Base-by-base conservation (phyloP, 768 basidiomycete genomes). In the Hygrocybe punicea region DNA sequence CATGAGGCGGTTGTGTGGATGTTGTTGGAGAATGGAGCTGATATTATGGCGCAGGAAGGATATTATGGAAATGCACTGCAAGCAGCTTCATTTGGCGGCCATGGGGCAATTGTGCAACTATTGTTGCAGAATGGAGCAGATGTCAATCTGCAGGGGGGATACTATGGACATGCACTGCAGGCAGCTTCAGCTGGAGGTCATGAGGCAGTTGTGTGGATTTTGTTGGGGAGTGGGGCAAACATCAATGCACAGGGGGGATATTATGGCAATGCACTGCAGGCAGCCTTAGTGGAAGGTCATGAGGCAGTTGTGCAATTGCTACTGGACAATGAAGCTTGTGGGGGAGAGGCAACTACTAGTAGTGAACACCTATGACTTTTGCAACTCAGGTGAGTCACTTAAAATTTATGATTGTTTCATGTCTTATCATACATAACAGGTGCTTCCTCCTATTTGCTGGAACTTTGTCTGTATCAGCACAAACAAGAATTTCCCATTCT, bases 1-100 rank as follows among this genome's bases (percentile, higher is more conserved):
- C 25, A 34, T 35, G 49, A 35, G 2, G 49, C 49, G 7, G 19
- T 34, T n/a, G 49, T 50, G 3, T 9, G 16, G 24, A 3, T 50
- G 14, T 24, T 50, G 16, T 24, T 50, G 2, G 24, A 24, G 6
- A 29, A 50, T 21, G 49, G 49, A 16, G 49, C 24, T 6, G 49
- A 78, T 82, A 64, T 79, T 80, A 13, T 33, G 29, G 49, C 24
- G 13, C 25, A 50, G 24, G 49, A n/a, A 8, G 49, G 49, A 35
- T 5, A 33, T 6, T 34, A 50, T 50, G 49, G 49, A 2, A 50
- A 35, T 50, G 49, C 49, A 4, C 49, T 50, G 25, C 49, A 50
- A 21, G 25, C 24, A 5, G 49, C 49, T 33, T 50, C 29, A 35
- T 24, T 35, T 16, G 13, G 14, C 2, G 33, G 49, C 17, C 14